phyloP scores from a whole-genome alignment of 768 basidiomycete genomes.

The Lyophyllum shimeji region DNA sequence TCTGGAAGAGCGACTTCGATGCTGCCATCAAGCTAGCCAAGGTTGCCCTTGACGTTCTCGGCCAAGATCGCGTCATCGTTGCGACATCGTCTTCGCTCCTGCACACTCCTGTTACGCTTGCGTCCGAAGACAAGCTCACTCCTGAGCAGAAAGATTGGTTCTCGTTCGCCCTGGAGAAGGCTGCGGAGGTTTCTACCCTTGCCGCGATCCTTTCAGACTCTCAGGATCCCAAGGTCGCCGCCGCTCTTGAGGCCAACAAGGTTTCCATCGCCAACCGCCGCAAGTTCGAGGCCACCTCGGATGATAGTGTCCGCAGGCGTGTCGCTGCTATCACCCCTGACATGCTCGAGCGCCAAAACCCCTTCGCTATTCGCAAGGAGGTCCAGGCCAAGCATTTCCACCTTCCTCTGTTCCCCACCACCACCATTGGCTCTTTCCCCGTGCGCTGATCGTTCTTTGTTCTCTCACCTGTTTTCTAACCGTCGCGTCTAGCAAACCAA shows the following conservation, averaged over 20 bases:
- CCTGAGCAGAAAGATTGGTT: constrained; percentile 95
- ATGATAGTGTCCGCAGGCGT: constrained; percentile 93
- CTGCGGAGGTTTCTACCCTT: constrained; percentile 82
- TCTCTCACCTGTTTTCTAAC: constrained; percentile 7
- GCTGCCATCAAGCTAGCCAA: constrained; percentile 80
- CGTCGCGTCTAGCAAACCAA: constrained; percentile 79
- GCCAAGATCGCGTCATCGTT: constrained; percentile 85
- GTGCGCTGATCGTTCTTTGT: constrained; percentile 35
- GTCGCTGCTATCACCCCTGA: constrained; percentile 89
- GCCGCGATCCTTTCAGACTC: constrained; percentile 85
- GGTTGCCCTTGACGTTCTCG: constrained; percentile 82
- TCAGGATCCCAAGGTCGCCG: constrained; percentile 67
- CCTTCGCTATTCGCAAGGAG: constrained; percentile 84
- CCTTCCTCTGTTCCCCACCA: constrained; percentile 97
- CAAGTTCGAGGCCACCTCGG: constrained; percentile 89
- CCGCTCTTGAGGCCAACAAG: constrained; percentile 86
- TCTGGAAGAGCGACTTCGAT: constrained; percentile 97
- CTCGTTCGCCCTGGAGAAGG: constrained; percentile 97
- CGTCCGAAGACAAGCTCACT: constrained; percentile 88
- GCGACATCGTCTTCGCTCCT: constrained; percentile 97
- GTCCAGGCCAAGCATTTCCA: constrained; percentile 86
- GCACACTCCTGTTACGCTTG: constrained; percentile 96
- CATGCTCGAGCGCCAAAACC: constrained; percentile 83
- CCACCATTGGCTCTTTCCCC: constrained; percentile 98
- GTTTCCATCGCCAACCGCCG: constrained; percentile 91